Evolutionary conservation across 2,329 filamentous ascomycete genomes (phyloP).

Genomic region (Chrysosporium queenslandicum): DNA sequence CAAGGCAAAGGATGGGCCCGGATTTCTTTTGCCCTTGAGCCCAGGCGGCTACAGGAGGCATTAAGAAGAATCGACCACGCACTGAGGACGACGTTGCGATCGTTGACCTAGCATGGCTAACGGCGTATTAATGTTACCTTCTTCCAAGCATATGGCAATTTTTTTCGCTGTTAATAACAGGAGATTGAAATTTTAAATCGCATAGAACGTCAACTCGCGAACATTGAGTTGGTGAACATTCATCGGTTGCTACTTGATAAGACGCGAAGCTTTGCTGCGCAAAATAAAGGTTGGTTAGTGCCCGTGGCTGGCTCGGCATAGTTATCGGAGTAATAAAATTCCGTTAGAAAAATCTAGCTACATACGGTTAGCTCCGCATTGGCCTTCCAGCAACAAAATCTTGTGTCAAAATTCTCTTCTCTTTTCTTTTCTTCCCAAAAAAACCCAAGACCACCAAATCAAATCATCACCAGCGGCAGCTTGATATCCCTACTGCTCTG

Average conservation of each 20-base stretch:
- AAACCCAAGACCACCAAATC: slow-evolving; percentile 57
- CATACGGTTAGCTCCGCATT: neutral
- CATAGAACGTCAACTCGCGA: too few species aligned
- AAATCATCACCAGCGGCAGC: slow-evolving; percentile 54
- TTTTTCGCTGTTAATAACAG: too few species aligned
- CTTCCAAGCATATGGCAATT: too few species aligned
- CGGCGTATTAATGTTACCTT: too few species aligned
- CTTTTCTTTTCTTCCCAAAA: slow-evolving; percentile 33
- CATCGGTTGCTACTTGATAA: too few species aligned
- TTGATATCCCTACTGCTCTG: slow-evolving; percentile 46
- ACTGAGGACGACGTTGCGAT: too few species aligned
- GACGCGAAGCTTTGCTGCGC: too few species aligned
- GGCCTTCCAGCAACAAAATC: neutral
- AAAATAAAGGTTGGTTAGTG: too few species aligned
- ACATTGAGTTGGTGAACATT: too few species aligned
- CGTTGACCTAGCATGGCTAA: too few species aligned
- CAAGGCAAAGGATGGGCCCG: slow-evolving; percentile 23
- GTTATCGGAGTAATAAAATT: neutral
- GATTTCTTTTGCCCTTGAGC: slow-evolving; percentile 21
- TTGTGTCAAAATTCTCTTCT: slow-evolving; percentile 19
- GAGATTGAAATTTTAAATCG: neutral
- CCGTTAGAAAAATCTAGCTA: neutral
- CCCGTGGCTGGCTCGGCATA: too few species aligned
- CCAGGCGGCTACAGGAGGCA: slow-evolving; percentile 17
- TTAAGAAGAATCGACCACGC: slow-evolving; percentile 16